Base-by-base conservation (phyloP, 768 basidiomycete species). In the Mycena venus region DNA sequence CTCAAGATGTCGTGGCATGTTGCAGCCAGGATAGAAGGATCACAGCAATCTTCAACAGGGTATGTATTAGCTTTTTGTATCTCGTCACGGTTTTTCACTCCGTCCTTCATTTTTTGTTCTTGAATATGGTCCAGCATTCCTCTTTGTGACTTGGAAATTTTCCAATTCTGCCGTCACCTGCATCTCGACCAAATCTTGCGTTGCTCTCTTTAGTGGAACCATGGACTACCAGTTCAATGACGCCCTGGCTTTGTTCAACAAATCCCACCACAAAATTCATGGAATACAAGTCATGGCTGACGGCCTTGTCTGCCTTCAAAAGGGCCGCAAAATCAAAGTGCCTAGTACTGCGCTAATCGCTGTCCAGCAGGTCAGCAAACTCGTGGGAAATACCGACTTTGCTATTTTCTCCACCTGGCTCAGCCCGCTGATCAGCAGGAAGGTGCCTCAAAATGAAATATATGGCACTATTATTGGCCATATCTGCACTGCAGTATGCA, bases 371-470 rank as follows among this genome's bases (percentile, higher is more conserved):
- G 27, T n/a, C 2, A n/a, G n/a, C n/a, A n/a, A n/a, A n/a, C n/a
- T n/a, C n/a, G n/a, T n/a, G n/a, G 71, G 72, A 0, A 55, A 53
- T n/a, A 21, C 7, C 12, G 61, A 61, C 55, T 69, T 69, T 25
- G 73, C 73, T 0, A 32, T 74, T 0, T 74, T 74, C 42, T 74
- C 73, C 0, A 42, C 73, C 2, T 69, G 27, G 73, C 67, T 74
- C 25, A 23, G 67, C 6, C 73, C 73, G 2, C 68, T 74, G 12
- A 59, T 74, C 29, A 11, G 38, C 17, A 36, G 36, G 8, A 38
- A 64, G 9, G 31, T 74, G 0, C 51, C 61, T 5, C 73, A 74
- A 47, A 34, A 34, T 0, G 9, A 0, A 8, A 1, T 25, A 0
- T 69, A 74, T 36, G 73, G 73, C 10, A 74, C 61, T 0, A 69